phyloP scores from a whole-genome alignment of 306 rosid genomes.

The Inga oerstediana region DNA sequence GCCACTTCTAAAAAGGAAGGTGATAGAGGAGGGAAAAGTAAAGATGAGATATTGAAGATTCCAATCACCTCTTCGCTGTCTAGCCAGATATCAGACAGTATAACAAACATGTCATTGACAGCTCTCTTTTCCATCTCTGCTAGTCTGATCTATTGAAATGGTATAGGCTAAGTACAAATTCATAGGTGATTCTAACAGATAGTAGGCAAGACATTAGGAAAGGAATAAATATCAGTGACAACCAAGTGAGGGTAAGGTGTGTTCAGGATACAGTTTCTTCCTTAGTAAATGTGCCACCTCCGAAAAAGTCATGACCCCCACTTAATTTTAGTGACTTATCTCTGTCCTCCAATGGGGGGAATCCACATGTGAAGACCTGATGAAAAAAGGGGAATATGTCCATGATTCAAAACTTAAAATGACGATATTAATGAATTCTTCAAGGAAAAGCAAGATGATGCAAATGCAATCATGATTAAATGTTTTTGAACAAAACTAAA shows the following conservation, averaged over 20 bases:
- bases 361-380: conserved; percentile 90
- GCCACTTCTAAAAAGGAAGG: conserved; percentile 21
- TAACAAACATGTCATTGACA: conserved; percentile 82
- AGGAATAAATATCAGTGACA: neutral
- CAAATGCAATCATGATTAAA: neutral
- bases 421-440: neutral
- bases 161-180: conserved; percentile 43
- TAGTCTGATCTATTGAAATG: conserved; percentile 66
- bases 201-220: conserved; percentile 13
- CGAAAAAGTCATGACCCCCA: conserved; percentile 80
- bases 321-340: conserved; percentile 66
- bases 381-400: conserved; percentile 15
- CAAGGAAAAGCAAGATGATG: neutral
- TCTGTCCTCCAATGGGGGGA: conserved; percentile 91
- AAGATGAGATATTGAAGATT: conserved; percentile 4
- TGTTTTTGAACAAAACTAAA: conserved; percentile 10
- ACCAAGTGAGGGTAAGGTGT: neutral
- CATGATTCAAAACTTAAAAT: conserved; percentile 25
- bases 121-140: conserved; percentile 76
- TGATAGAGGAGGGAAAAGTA: neutral
- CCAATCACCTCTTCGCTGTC: conserved; percentile 85
- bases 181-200: neutral
- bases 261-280: conserved; percentile 84
- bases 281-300: conserved; percentile 61
- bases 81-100: conserved; percentile 85